Percentiles rank a stretch among this genome's conserved stretches.
Conservation (phyloP, 192 early-diverging fungal species). For the Dimargaris cristalligena region DNA sequence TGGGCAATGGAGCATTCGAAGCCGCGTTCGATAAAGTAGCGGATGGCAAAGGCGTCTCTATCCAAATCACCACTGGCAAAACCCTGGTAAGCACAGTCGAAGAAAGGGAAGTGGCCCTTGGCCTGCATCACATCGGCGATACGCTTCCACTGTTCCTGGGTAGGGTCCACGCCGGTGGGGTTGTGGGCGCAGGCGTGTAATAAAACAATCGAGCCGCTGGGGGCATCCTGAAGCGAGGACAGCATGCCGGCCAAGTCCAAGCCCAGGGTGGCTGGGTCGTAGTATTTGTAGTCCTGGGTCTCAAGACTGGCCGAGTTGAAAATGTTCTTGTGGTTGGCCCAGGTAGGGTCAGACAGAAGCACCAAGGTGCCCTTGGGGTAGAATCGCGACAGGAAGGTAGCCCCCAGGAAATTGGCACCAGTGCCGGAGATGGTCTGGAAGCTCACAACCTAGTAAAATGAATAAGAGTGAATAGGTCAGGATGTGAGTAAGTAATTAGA, state of each 20-base stretch:
- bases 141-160: conserved; percentile 78
- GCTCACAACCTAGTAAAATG: conserved; percentile 31
- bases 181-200: conserved; percentile 98
- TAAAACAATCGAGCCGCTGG: conserved; percentile 64
- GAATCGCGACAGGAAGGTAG: conserved; percentile 63
- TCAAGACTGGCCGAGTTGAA: conserved; percentile 72
- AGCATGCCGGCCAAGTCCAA: conserved; percentile 71
- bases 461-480: neutral
- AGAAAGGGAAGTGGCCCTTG: conserved; percentile 80
- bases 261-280: conserved; percentile 55
- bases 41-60: conserved; percentile 78
- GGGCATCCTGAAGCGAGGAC: conserved; percentile 44
- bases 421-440: conserved; percentile 93
- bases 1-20: conserved; percentile 84
- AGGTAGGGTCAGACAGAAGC: conserved; percentile 90
- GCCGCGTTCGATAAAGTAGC: conserved; percentile 81
- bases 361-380: conserved; percentile 41
- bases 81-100: conserved; percentile 98
- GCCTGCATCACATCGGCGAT: conserved; percentile 71
- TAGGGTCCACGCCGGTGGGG: conserved; percentile 97
- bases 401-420: conserved; percentile 76
- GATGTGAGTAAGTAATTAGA: too few species aligned
- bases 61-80: conserved; percentile 89
- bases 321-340: conserved; percentile 94
- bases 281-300: conserved; percentile 79